These are phyloP conservation scores for Thoreauomyces humboldtii DNA, from an alignment of 192 early-diverging fungal genomes.

Conservation along the genomic window DNA sequence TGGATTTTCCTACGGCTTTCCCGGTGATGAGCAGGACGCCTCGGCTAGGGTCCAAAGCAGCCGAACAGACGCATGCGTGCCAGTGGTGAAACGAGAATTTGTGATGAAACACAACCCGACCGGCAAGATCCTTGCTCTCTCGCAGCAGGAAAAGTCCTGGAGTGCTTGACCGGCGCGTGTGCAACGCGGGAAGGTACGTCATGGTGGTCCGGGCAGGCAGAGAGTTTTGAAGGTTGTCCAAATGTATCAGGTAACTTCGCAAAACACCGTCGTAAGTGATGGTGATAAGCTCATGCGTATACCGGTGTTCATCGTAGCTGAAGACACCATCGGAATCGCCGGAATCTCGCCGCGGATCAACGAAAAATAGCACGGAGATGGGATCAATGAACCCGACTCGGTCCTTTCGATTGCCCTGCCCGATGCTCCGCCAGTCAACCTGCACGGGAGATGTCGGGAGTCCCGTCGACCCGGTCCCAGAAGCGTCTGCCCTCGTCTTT, in stretches of 20 bases:
- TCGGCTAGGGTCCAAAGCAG: conserved; percentile 35
- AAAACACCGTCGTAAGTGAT: conserved; percentile 54
- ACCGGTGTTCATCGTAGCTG: conserved; percentile 39
- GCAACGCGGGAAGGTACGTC: conserved; percentile 17
- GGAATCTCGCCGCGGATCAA: conserved; percentile 3
- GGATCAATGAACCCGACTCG: conserved; percentile 26
- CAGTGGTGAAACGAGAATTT: conserved; percentile 46
- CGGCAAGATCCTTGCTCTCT: conserved; percentile 45
- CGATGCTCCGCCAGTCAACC: conserved; percentile 24
- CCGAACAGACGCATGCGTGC: conserved; percentile 43
- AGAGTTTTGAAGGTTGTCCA: conserved; percentile 24
- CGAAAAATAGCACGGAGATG: conserved; percentile 16
- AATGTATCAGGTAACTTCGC: conserved; percentile 56
- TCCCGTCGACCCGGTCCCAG: not conserved
- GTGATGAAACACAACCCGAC: conserved; percentile 47
- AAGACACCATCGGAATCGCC: not conserved
- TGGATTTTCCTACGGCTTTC: conserved; percentile 4
- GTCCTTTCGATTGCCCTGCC: conserved; percentile 8
- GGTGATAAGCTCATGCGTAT: conserved; percentile 52
- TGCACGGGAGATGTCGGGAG: conserved; percentile 21
- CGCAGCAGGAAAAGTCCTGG: conserved; percentile 35
- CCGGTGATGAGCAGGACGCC: conserved; percentile 48
- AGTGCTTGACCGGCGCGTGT: conserved; percentile 7
- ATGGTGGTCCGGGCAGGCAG: conserved; percentile 27
- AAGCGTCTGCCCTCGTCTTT: not conserved